phyloP scores from a whole-genome alignment of 306 rosid genomes.

The Vigna hirtella region DNA sequence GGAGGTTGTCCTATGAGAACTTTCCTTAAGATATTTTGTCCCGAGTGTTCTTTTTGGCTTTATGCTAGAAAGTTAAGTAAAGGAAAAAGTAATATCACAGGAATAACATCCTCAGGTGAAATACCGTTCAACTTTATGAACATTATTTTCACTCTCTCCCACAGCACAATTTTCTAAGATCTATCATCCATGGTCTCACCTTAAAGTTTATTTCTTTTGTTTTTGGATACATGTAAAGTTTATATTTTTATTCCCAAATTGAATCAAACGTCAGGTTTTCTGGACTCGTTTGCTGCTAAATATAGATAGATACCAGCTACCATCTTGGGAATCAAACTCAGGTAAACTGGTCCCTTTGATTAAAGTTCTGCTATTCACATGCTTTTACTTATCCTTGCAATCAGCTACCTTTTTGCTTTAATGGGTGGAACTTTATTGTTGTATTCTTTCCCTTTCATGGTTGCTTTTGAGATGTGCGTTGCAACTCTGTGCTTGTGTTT shows the following conservation, averaged over 20 bases:
- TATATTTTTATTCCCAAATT: not conserved
- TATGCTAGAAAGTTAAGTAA: not conserved
- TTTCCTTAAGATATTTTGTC: not conserved
- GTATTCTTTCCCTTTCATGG: slow-evolving; percentile 29
- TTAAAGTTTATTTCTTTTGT: not conserved
- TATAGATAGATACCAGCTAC: slow-evolving; percentile 21
- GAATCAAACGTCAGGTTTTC: not conserved
- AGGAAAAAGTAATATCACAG: not conserved
- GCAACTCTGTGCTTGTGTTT: slow-evolving; percentile 27
- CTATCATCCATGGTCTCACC: not conserved
- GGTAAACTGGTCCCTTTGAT: not conserved
- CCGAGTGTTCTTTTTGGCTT: not conserved
- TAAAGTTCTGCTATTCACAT: slow-evolving; percentile 4
- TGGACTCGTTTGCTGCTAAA: slow-evolving; percentile 16
- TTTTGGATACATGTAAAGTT: slow-evolving; percentile 20
- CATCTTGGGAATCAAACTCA: not conserved
- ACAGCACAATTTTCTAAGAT: not conserved
- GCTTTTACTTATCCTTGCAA: slow-evolving; percentile 5
- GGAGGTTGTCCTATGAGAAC: not conserved
- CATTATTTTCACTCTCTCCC: not conserved
- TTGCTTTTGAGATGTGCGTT: slow-evolving; percentile 38
- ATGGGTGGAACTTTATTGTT: slow-evolving; percentile 13
- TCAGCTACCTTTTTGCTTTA: slow-evolving; percentile 29
- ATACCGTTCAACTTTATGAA: not conserved
- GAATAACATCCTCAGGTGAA: not conserved